Evolutionary conservation across 371 early-diverging fungal species (phyloP), one percentile per base, ranked within the genome.

Genomic region (Choanephora cucurbitarum): DNA sequence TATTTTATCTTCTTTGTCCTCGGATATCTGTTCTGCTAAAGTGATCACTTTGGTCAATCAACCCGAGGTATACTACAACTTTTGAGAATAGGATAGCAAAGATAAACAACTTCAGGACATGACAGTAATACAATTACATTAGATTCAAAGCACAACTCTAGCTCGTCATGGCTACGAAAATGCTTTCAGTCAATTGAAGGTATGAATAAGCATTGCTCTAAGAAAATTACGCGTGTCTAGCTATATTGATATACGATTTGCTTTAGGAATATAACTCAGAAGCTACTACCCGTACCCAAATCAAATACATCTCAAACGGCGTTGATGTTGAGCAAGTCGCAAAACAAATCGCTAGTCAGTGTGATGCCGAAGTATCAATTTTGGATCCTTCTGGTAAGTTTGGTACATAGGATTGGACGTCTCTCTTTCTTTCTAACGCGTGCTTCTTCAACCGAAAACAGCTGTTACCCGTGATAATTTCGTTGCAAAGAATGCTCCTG

Each of bases 41-140:
- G 47, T 70, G 10, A 60, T 79, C 44, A 72, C 74, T 34, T 52
- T 79, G 17, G 52, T 79, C 32, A 70, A 75, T 62, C 79, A 79
- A 52, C 79, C 76, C 37, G 64, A 67, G 63, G 79, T 79, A 73
- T 22, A 50, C 42, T 45, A 40, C 11, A 39, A 11, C n/a, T 33
- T 17, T 45, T 14, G 24, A 14, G 44, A 42, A 28, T 13, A 39
- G 28, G 28, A 28, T 28, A 28, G 28, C n/a, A n/a, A n/a, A n/a
- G n/a, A n/a, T n/a, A n/a, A n/a, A n/a, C n/a, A n/a, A n/a, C n/a
- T n/a, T n/a, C n/a, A 28, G 28, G 28, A 28, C 28, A 28, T 3
- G 7, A 28, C 7, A 28, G 28, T 28, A 28, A 28, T 28, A 28
- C 5, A 28, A 7, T 28, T 5, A 28, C 7, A 28, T 14, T 49